Base-by-base conservation (phyloP, 2,329 filamentous ascomycete species). In the Ophidiomyces ophidiicola region DNA sequence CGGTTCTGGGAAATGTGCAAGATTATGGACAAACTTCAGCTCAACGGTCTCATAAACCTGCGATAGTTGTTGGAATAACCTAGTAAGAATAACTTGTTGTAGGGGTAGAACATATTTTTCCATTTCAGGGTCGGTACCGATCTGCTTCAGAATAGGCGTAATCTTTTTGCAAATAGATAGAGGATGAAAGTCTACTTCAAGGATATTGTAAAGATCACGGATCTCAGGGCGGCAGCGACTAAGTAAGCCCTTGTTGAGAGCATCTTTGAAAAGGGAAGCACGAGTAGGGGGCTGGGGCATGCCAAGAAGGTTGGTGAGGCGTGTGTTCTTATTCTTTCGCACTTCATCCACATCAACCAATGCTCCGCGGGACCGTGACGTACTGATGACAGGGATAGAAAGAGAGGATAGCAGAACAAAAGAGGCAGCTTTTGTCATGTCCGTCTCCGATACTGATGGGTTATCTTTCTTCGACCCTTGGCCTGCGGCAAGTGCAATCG, bases 151-250 rank as follows among this genome's bases (percentile, higher is more conserved):
- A 53, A 98, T 96, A 37, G 90, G 90, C 8, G 88, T 94, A 51
- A 98, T 96, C 74, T 94, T 96, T 67, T 93, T 80, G 78, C 90
- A 96, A 59, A 98, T 98, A 25, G 88, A 96, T 44, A 98, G 74
- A 39, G 90, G 90, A 61, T 98, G 90, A 73, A 98, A 98, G 62
- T 98, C 90, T 49, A 96, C 88, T 68, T 98, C 90, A 26, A 98
- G 77, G 51, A 98, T 98, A 67, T 94, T 92, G 76, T 94, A 98
- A 31, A 98, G 77, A 43, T 94, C 86, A 44, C 87, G 80, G 52
- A 98, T 98, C 67, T 98, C 90, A 25, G 90, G 85, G 42, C 83
- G 80, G 47, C 82, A 88, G 49, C 87, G 85, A 68, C 88, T 87
- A 45, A 96, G 77, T 29, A 98, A 78, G 44, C 87, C 83, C 71